Evolutionary conservation across 768 basidiomycete species (phyloP).

Genomic region (Mycena latifolia): DNA sequence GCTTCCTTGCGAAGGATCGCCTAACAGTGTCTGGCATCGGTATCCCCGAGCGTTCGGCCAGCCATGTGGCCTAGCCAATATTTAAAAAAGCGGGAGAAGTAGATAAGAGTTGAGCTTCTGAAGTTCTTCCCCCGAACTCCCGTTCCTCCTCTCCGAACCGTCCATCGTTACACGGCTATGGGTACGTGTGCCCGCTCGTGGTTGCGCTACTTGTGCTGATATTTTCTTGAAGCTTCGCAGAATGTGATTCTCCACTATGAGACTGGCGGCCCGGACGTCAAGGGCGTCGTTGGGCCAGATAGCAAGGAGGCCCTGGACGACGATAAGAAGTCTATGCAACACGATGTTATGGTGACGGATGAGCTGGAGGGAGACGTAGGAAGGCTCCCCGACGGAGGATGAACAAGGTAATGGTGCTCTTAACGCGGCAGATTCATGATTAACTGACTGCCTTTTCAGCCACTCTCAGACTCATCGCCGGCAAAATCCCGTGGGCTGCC

Average conservation of each 20-base stretch:
- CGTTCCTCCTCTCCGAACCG: background rate
- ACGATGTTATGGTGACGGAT: background rate
- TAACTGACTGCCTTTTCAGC: background rate
- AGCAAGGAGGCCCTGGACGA: constrained; percentile 7
- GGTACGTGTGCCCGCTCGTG: constrained; percentile 7
- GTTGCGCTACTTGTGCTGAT: background rate
- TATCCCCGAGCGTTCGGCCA: too few relatives aligned
- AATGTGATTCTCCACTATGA: constrained; percentile 26
- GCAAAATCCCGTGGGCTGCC: constrained; percentile 28
- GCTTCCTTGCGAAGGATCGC: too few relatives aligned
- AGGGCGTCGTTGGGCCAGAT: constrained; percentile 24
- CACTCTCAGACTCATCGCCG: constrained; percentile 25
- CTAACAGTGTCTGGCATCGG: too few relatives aligned
- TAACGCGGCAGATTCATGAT: background rate
- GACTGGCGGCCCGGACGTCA: constrained; percentile 32
- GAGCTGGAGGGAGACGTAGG: constrained; percentile 9
- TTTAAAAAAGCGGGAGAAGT: too few relatives aligned
- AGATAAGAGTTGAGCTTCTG: background rate
- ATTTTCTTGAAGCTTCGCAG: constrained; percentile 14
- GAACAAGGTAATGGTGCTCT: constrained; percentile 19
- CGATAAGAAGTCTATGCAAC: constrained; percentile 11
- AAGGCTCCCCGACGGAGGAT: constrained; percentile 27
- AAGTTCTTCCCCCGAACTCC: constrained; percentile 3
- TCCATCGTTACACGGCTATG: constrained; percentile 8
- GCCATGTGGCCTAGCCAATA: too few relatives aligned